These are phyloP conservation scores for Aspergillus diversus DNA, from an alignment of 495 filamentous ascomycete species.

Conservation along the genomic window DNA sequence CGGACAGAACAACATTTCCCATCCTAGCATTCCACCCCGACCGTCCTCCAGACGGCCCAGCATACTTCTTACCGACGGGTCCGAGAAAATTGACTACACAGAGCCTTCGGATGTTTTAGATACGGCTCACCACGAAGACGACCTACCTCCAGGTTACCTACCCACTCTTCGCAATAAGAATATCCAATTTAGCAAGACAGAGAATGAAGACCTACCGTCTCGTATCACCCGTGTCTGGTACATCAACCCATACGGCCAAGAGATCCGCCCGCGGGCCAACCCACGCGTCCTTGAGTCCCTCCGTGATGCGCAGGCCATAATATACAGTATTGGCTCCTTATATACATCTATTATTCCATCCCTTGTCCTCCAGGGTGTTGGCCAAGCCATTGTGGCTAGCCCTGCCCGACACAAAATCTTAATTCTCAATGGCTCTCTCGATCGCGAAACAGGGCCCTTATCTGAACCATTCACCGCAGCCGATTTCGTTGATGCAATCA, in stretches of 20 bases:
- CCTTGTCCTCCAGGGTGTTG: conserved; percentile 49
- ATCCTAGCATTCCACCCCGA: conserved; percentile 64
- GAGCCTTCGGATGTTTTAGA: conserved; percentile 60
- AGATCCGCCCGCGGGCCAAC: conserved; percentile 82
- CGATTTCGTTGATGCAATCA: conserved; percentile 82
- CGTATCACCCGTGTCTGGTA: conserved; percentile 90
- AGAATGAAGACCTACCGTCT: conserved; percentile 71
- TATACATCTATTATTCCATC: conserved; percentile 82
- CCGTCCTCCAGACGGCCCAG: conserved; percentile 39
- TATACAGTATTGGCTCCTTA: conserved; percentile 89
- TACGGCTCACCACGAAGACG: conserved; percentile 64
- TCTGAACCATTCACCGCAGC: conserved; percentile 63
- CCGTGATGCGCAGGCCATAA: conserved; percentile 61
- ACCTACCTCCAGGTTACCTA: conserved; percentile 83
- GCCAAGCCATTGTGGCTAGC: conserved; percentile 40
- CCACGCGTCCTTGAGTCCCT: conserved; percentile 74
- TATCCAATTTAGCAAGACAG: conserved; percentile 75
- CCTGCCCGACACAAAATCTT: conserved; percentile 73
- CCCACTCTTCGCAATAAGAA: conserved; percentile 78
- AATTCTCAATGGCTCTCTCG: conserved; percentile 79
- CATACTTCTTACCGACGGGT: conserved; percentile 48
- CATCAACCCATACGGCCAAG: conserved; percentile 93
- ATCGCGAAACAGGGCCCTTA: conserved; percentile 81
- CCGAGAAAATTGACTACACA: conserved; percentile 62
- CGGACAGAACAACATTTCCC: conserved; percentile 90